Evolutionary conservation across 2,329 filamentous ascomycete species (phyloP).

Genomic region (Sclerotinia minor): DNA sequence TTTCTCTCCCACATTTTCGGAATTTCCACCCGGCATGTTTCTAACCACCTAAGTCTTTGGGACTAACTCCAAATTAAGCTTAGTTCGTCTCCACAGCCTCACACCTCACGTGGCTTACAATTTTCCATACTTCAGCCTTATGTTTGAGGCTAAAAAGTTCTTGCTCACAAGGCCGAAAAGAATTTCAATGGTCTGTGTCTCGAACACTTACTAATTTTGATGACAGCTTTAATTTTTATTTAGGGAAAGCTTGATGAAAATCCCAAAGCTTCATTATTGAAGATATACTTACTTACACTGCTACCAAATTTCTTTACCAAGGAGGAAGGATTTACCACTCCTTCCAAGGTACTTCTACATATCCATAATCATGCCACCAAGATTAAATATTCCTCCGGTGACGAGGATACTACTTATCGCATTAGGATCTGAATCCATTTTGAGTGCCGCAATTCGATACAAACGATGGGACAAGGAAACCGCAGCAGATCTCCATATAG

Average conservation of each 20-base stretch:
- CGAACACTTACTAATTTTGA: neutral
- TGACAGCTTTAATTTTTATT: constrained; percentile 1
- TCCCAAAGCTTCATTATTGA: constrained; percentile 10
- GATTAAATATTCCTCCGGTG: constrained; percentile 89
- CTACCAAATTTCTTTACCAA: constrained; percentile 28
- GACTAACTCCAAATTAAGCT: neutral
- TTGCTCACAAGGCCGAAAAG: neutral
- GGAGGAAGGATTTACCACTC: neutral
- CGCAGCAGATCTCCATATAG: constrained; percentile 53
- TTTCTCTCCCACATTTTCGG: constrained; percentile 18
- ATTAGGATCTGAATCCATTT: constrained; percentile 73
- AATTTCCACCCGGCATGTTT: constrained; percentile 18
- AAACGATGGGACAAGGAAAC: constrained; percentile 64
- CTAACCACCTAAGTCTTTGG: neutral
- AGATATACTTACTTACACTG: neutral
- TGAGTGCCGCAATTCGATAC: constrained; percentile 78
- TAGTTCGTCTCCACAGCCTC: neutral
- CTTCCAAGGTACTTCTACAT: neutral
- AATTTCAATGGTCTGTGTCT: neutral
- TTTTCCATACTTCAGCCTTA: constrained; percentile 10
- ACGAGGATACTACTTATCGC: constrained; percentile 78
- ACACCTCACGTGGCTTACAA: constrained; percentile 12
- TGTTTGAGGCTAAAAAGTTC: neutral
- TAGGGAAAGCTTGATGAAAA: constrained; percentile 16
- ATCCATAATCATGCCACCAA: constrained; percentile 62